A percentile compares a stretch with the other conserved stretches of the same genome.
Conservation (phyloP, 495 filamentous ascomycete genomes). For the Opeltia flavorubescens region DNA sequence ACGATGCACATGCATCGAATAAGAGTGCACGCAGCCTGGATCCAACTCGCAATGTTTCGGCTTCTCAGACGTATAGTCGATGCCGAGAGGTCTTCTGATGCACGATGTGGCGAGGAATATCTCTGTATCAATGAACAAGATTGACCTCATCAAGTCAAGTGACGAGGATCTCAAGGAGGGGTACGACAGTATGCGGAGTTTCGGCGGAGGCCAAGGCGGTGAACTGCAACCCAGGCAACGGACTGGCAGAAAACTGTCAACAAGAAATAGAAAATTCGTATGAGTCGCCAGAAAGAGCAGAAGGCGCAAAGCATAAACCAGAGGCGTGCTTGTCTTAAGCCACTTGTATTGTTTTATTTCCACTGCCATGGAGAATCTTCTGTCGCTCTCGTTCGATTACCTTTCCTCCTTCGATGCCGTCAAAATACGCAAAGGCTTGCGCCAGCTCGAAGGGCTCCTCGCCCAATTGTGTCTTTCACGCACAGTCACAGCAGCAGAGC, state of each 20-base stretch:
- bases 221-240: background rate
- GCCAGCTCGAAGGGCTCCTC: constrained; percentile 88
- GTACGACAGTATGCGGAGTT: background rate
- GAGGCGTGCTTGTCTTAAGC: background rate
- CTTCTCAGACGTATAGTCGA: no score
- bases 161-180: no score
- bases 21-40: no score
- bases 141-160: no score
- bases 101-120: no score
- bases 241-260: background rate
- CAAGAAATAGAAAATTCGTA: background rate
- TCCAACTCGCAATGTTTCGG: no score
- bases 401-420: constrained; percentile 80
- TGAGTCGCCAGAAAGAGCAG: background rate
- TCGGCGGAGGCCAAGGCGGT: background rate
- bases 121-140: no score
- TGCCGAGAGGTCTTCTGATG: no score
- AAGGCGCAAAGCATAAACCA: background rate
- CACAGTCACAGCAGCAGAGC: constrained; percentile 28
- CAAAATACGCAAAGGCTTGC: constrained; percentile 86
- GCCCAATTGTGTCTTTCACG: constrained; percentile 86
- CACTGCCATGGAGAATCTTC: constrained; percentile 64
- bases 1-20: background rate
- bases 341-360: background rate
- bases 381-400: constrained; percentile 91